Evolutionary conservation across 2,329 filamentous ascomycete species (phyloP).

Genomic region (Colletotrichum limetticola): DNA sequence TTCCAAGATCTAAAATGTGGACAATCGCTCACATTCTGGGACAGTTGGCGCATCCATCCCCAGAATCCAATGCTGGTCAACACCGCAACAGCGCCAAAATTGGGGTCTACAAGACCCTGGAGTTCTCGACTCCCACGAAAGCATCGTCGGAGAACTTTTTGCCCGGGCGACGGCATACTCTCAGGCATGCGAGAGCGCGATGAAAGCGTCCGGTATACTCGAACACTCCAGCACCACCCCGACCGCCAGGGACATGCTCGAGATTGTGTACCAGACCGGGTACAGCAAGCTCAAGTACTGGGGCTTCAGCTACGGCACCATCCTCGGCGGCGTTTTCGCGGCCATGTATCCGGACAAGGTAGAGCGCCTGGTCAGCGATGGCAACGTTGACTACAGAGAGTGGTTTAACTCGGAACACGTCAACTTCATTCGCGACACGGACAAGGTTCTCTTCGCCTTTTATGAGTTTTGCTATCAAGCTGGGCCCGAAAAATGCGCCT

Average conservation of each 20-base stretch:
- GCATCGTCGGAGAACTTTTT: slow-evolving; percentile 57
- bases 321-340: slow-evolving; percentile 63
- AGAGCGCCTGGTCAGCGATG: slow-evolving; percentile 62
- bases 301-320: slow-evolving; percentile 66
- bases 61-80: slow-evolving; percentile 62
- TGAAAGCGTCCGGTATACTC: slow-evolving; percentile 50
- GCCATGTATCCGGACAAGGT: slow-evolving; percentile 62
- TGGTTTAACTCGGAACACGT: slow-evolving; percentile 59
- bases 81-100: slow-evolving; percentile 50
- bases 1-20: background rate
- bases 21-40: background rate
- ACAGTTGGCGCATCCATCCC: slow-evolving; percentile 60
- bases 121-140: slow-evolving; percentile 58
- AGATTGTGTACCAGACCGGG: slow-evolving; percentile 54
- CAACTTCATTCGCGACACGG: slow-evolving; percentile 64
- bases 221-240: slow-evolving; percentile 55
- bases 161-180: slow-evolving; percentile 54
- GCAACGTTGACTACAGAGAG: slow-evolving; percentile 65
- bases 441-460: slow-evolving; percentile 64
- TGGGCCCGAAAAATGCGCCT: slow-evolving; percentile 58
- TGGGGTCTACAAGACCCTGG: slow-evolving; percentile 58
- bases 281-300: slow-evolving; percentile 59
- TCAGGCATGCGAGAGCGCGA: slow-evolving; percentile 53
- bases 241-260: slow-evolving; percentile 59
- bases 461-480: slow-evolving; percentile 64